Conservation (phyloP, 2,329 filamentous ascomycete species). For the Venturia asperata region DNA sequence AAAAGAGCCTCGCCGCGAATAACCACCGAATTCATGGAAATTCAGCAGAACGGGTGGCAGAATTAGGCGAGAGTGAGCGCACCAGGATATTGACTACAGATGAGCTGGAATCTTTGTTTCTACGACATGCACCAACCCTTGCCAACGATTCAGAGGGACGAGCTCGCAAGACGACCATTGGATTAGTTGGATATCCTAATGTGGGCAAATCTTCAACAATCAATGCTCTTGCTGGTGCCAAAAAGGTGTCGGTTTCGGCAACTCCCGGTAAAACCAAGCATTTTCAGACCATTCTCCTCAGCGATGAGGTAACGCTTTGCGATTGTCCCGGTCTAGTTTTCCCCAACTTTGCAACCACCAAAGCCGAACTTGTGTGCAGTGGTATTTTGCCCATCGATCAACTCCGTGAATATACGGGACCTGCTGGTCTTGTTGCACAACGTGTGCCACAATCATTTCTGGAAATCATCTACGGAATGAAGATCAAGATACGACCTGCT, state of each 20-base stretch:
- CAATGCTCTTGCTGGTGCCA: slow-evolving; percentile 95
- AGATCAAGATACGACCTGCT: slow-evolving; percentile 67
- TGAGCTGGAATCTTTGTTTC: slow-evolving; percentile 82
- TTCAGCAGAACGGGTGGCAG: slow-evolving; percentile 24
- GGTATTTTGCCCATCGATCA: slow-evolving; percentile 95
- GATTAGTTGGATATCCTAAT: slow-evolving; percentile 95
- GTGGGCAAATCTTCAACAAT: slow-evolving; percentile 99
- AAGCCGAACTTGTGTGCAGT: slow-evolving; percentile 92
- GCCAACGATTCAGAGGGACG: slow-evolving; percentile 40
- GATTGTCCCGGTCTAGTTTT: slow-evolving; percentile 99
- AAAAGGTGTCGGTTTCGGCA: slow-evolving; percentile 96
- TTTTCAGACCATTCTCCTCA: slow-evolving; percentile 96
- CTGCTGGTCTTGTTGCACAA: slow-evolving; percentile 71
- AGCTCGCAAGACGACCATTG: slow-evolving; percentile 72
- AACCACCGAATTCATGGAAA: slow-evolving; percentile 7
- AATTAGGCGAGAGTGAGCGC: slow-evolving; percentile 29
- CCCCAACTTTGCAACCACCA: slow-evolving; percentile 93
- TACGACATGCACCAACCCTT: slow-evolving; percentile 62
- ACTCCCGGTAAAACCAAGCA: slow-evolving; percentile 99
- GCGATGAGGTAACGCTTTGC: slow-evolving; percentile 80
- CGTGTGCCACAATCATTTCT: slow-evolving; percentile 83
- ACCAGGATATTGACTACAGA: slow-evolving; percentile 81
- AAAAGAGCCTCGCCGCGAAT: slow-evolving; percentile 33
- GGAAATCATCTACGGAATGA: slow-evolving; percentile 90
- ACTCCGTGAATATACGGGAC: slow-evolving; percentile 84